A percentile compares a stretch with the other conserved stretches of the same genome.
Evolutionary conservation across 2,329 filamentous ascomycete species (phyloP).

Genomic region (Aspergillus spinulosporus): DNA sequence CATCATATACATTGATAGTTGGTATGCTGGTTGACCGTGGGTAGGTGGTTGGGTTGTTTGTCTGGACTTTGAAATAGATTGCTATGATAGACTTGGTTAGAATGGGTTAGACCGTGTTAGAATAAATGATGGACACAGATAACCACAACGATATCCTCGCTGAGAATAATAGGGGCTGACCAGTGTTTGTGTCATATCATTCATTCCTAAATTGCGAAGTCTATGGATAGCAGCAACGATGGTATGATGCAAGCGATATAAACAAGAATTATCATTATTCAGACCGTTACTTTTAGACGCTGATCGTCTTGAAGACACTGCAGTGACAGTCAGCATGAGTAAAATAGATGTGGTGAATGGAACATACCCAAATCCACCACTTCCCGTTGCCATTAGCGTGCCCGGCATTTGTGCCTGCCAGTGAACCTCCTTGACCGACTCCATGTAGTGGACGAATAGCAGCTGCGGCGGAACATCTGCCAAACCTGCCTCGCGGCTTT

Average conservation of each 20-base stretch:
- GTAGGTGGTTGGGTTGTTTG: not conserved
- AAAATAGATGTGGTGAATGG: not conserved
- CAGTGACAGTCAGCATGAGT: slow-evolving; percentile 21
- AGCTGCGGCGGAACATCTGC: slow-evolving; percentile 91
- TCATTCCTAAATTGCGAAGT: slow-evolving; percentile 1
- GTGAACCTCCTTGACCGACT: slow-evolving; percentile 91
- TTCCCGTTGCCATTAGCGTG: slow-evolving; percentile 83
- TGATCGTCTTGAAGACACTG: slow-evolving; percentile 80
- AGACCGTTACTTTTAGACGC: slow-evolving; percentile 56
- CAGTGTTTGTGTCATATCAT: not conserved
- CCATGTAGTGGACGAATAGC: slow-evolving; percentile 94
- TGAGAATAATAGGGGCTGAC: too few relatives aligned
- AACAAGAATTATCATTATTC: slow-evolving; percentile 11
- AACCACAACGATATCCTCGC: not conserved
- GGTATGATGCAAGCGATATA: slow-evolving; percentile 5
- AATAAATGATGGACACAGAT: not conserved
- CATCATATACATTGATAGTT: too few relatives aligned
- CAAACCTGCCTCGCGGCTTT: slow-evolving; percentile 83
- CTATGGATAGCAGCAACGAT: not conserved
- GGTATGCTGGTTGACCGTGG: too few relatives aligned
- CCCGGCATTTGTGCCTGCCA: slow-evolving; percentile 98
- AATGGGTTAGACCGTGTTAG: not conserved
- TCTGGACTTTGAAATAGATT: not conserved
- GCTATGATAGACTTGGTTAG: not conserved
- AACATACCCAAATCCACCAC: slow-evolving; percentile 71